phyloP scores from a whole-genome alignment of 495 filamentous ascomycete species.

The Cladorrhinum samala region DNA sequence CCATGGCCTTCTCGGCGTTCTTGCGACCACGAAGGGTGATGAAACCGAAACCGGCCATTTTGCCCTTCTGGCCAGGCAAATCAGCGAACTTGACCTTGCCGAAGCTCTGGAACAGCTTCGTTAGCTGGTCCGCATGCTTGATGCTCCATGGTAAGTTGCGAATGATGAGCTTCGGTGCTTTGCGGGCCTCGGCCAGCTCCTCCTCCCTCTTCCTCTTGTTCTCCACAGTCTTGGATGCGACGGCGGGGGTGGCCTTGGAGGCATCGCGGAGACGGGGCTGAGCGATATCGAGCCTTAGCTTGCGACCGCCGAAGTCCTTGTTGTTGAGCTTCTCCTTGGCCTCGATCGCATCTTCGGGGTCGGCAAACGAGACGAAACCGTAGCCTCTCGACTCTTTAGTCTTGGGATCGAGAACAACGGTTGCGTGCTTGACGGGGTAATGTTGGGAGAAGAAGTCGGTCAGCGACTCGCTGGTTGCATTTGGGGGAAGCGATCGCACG shows the following conservation, averaged over 20 bases:
- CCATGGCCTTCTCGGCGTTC: slow-evolving; percentile 86
- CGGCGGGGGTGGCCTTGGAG: slow-evolving; percentile 32
- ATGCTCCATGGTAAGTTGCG: slow-evolving; percentile 96
- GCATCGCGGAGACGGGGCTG: slow-evolving; percentile 73
- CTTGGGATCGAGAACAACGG: slow-evolving; percentile 70
- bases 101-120: slow-evolving; percentile 70
- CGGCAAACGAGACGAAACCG: slow-evolving; percentile 95
- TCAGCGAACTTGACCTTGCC: slow-evolving; percentile 82
- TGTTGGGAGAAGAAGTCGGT: slow-evolving; percentile 86
- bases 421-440: slow-evolving; percentile 91
- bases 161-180: slow-evolving; percentile 81
- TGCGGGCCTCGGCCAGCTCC: slow-evolving; percentile 47
- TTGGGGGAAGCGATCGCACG: slow-evolving; percentile 74
- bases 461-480: slow-evolving; percentile 73
- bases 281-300: slow-evolving; percentile 80
- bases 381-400: slow-evolving; percentile 86
- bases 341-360: slow-evolving; percentile 77
- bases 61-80: slow-evolving; percentile 69
- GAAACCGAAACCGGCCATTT: slow-evolving; percentile 84
- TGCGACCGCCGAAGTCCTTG: slow-evolving; percentile 65
- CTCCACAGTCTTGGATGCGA: slow-evolving; percentile 25
- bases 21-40: slow-evolving; percentile 80
- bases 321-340: slow-evolving; percentile 75
- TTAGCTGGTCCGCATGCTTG: slow-evolving; percentile 73
- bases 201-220: slow-evolving; percentile 55